Conservation (phyloP, 306 rosid species). For the Citrullus amarus region DNA sequence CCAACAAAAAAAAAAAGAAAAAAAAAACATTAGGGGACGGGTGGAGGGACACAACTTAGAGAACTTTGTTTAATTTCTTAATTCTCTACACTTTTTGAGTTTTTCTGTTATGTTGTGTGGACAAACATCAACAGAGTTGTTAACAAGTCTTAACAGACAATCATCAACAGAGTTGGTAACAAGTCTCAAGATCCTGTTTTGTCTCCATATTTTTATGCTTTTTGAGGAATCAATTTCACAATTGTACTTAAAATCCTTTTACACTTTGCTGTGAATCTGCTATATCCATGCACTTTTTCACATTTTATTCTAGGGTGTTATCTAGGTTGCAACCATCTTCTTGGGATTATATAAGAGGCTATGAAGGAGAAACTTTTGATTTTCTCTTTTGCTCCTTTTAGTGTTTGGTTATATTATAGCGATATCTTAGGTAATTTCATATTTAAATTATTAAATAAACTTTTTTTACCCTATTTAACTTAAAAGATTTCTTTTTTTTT, state of each 20-base stretch:
- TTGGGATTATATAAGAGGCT: too few relatives aligned
- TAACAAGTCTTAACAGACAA: background rate
- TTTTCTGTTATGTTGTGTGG: background rate
- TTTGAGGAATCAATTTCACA: background rate
- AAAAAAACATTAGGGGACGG: background rate
- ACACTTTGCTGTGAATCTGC: background rate
- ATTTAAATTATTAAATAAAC: too few relatives aligned
- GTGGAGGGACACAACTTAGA: background rate
- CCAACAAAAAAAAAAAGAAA: too few relatives aligned
- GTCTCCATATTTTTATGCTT: background rate
- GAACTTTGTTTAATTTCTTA: background rate
- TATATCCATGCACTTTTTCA: background rate
- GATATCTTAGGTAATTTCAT: too few relatives aligned
- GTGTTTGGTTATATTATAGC: too few relatives aligned
- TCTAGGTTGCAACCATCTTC: too few relatives aligned
- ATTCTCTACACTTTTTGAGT: background rate
- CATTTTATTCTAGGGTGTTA: too few relatives aligned
- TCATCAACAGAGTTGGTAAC: background rate
- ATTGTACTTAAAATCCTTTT: background rate
- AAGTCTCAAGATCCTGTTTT: background rate
- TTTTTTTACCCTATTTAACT: too few relatives aligned
- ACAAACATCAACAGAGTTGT: background rate
- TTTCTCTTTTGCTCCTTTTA: too few relatives aligned
- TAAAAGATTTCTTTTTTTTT: too few relatives aligned
- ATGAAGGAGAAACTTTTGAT: too few relatives aligned